Percentiles rank a stretch among this genome's conserved stretches.
Conservation (phyloP, 768 basidiomycete genomes). For the Gymnopilus dilepis region DNA sequence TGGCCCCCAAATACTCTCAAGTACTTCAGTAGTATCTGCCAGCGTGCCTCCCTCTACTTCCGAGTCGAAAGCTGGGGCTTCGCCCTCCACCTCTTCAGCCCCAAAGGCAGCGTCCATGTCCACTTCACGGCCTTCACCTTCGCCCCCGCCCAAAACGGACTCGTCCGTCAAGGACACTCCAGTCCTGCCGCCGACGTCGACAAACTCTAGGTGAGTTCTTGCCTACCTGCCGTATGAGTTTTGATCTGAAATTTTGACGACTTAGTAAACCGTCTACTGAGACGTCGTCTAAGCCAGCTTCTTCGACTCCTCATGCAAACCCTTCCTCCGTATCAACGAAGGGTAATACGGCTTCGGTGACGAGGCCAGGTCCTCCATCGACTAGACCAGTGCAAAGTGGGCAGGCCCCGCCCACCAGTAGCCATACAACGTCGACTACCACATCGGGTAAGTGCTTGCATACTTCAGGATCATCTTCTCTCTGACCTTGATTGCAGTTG, state of each 20-base stretch:
- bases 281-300: not conserved
- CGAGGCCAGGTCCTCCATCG: slow-evolving; percentile 13
- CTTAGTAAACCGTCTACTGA: not conserved
- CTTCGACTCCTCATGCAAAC: not conserved
- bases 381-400: slow-evolving; percentile 4
- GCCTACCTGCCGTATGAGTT: not conserved
- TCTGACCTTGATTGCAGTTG: slow-evolving; percentile 15
- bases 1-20: not conserved
- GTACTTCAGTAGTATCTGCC: not conserved
- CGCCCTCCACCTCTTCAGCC: not conserved
- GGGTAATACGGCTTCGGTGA: not conserved
- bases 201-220: slow-evolving; percentile 6
- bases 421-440: slow-evolving; percentile 19
- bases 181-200: not conserved
- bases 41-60: not conserved
- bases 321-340: slow-evolving; percentile 8
- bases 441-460: slow-evolving; percentile 19
- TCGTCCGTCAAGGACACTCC: slow-evolving; percentile 11
- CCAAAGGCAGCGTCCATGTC: slow-evolving; percentile 7
- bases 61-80: not conserved
- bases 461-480: not conserved
- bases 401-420: not conserved
- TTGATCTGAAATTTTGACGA: not conserved
- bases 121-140: not conserved
- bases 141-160: not conserved